These are phyloP conservation scores for Globisporangium irregulare DNA, from an alignment of 352 stramenopile species.

Conservation along the genomic window DNA sequence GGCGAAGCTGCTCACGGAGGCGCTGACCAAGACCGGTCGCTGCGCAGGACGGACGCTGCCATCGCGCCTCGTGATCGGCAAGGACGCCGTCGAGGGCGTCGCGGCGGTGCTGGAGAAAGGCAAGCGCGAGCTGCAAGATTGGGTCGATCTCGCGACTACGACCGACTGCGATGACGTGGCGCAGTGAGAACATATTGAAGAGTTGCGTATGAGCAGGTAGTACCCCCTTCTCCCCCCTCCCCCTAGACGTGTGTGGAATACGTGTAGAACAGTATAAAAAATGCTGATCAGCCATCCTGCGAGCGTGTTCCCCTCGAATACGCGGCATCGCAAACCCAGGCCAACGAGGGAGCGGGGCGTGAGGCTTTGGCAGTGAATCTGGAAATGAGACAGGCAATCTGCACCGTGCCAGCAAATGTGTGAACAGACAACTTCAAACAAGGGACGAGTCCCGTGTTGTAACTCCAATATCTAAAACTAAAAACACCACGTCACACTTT, in stretches of 20 bases:
- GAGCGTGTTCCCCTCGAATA: too few species aligned
- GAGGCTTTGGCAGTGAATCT: neutral
- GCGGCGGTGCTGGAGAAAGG: constrained; percentile 12
- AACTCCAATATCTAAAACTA: neutral
- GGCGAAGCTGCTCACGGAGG: constrained; percentile 22
- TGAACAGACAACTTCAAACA: neutral
- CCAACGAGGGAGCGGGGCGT: neutral
- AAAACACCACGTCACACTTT: neutral
- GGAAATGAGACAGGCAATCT: neutral
- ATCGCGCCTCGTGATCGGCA: constrained; percentile 19
- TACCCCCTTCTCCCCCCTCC: neutral
- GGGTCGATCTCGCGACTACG: constrained; percentile 14
- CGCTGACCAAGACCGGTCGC: constrained; percentile 26
- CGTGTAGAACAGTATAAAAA: neutral
- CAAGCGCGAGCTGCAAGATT: constrained; percentile 19
- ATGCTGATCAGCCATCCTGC: too few species aligned
- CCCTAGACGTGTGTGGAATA: neutral
- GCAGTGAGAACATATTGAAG: neutral
- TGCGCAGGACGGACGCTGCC: constrained; percentile 19
- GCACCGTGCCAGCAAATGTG: too few species aligned
- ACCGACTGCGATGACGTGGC: constrained; percentile 22
- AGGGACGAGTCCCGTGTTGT: neutral
- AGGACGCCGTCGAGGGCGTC: constrained; percentile 19
- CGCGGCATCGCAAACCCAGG: neutral
- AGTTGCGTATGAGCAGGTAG: neutral